These are phyloP conservation scores for Sorghum bicolor DNA, from an alignment of 176 grass and related monocot genomes.

Conservation along the genomic window DNA sequence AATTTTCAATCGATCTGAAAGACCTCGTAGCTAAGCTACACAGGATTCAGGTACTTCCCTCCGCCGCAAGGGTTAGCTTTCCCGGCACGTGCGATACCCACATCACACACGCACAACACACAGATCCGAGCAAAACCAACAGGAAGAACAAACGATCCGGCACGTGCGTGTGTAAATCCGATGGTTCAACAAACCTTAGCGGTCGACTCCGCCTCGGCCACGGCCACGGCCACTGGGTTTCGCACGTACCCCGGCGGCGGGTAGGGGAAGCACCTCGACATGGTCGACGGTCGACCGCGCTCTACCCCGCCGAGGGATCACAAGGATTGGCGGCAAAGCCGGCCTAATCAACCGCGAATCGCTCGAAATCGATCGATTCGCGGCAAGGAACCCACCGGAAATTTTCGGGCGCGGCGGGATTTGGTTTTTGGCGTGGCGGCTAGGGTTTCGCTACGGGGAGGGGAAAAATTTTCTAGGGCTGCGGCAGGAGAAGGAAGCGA, in stretches of 20 bases:
- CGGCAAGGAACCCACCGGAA: neutral
- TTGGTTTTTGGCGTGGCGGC: conserved; percentile 53
- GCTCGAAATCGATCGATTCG: conserved; percentile 7
- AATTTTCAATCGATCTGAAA: neutral
- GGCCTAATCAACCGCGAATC: conserved; percentile 27
- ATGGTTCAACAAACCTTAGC: conserved; percentile 63
- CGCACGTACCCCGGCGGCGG: conserved; percentile 57
- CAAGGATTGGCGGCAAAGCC: neutral
- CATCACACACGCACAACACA: conserved; percentile 44
- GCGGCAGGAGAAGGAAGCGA: neutral
- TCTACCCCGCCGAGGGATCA: conserved; percentile 3
- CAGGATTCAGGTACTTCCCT: neutral
- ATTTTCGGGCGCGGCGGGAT: conserved; percentile 23
- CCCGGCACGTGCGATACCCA: conserved; percentile 25
- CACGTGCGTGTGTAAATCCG: conserved; percentile 67
- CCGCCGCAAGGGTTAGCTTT: neutral
- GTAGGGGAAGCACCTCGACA: conserved; percentile 66
- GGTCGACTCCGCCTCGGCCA: conserved; percentile 42
- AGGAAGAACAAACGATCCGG: conserved; percentile 47
- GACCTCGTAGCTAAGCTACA: neutral
- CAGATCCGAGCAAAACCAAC: conserved; percentile 43
- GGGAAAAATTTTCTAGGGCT: neutral
- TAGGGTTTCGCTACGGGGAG: conserved; percentile 39
- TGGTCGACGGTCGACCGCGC: conserved; percentile 22
- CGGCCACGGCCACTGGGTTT: conserved; percentile 44